Percentiles rank a stretch among this genome's conserved stretches.
phyloP scores from a whole-genome alignment of 1,284 basidiomycete genomes.

The Ustilago cynodontis region DNA sequence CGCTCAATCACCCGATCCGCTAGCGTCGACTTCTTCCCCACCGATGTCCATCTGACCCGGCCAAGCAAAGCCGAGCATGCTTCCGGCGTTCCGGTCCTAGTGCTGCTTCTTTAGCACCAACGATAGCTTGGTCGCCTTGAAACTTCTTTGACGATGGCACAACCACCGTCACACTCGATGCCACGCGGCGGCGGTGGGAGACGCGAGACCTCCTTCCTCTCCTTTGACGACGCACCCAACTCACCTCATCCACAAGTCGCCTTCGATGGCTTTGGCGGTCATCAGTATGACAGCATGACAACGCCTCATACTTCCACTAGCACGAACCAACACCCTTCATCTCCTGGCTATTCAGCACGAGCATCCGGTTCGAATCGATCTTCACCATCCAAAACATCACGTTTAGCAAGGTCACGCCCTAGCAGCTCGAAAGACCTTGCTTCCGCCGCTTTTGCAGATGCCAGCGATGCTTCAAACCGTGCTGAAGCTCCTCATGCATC shows the following conservation, averaged over 20 bases:
- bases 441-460: constrained; percentile 11
- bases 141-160: constrained; percentile 14
- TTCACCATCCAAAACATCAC: constrained; percentile 21
- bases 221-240: constrained; percentile 32
- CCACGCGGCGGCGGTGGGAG: constrained; percentile 7
- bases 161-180: constrained; percentile 8
- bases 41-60: constrained; percentile 15
- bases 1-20: background rate
- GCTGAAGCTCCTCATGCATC: constrained; percentile 19
- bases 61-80: constrained; percentile 13
- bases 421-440: constrained; percentile 19
- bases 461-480: constrained; percentile 9
- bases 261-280: background rate
- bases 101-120: background rate
- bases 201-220: constrained; percentile 30
- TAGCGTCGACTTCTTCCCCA: background rate
- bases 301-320: constrained; percentile 1
- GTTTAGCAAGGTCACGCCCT: constrained; percentile 6
- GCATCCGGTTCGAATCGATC: constrained; percentile 7
- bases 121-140: background rate
- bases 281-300: background rate
- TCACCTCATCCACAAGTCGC: constrained; percentile 12
- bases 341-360: constrained; percentile 6
- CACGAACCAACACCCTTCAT: background rate
- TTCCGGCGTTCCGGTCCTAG: constrained; percentile 2